These are phyloP conservation scores for Spinacia oleracea DNA, from an alignment of 179 eudicot genomes.

Conservation along the genomic window DNA sequence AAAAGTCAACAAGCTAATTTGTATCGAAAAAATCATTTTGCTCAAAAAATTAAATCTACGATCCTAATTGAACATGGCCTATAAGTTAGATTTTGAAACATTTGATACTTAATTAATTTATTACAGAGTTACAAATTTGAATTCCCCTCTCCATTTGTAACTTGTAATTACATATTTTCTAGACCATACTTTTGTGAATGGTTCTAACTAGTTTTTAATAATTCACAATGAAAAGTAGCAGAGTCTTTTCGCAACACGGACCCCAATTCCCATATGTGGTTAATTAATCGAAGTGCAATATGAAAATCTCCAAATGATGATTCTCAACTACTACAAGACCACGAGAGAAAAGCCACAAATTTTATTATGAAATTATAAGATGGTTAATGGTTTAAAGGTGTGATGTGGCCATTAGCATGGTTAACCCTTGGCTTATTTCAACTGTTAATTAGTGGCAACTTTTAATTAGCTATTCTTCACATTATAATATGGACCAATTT, in stretches of 20 bases:
- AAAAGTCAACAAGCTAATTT: no score
- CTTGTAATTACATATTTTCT: no score
- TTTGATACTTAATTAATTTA: no score
- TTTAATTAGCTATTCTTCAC: not conserved
- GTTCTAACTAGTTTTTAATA: no score
- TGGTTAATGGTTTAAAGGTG: not conserved
- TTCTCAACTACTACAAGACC: slow-evolving; percentile 8
- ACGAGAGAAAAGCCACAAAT: slow-evolving; percentile 1
- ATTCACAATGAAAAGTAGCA: not conserved
- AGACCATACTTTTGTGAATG: no score
- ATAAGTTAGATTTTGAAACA: no score
- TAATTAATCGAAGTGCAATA: slow-evolving; percentile 10
- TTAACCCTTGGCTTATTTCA: not conserved
- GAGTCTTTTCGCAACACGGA: not conserved
- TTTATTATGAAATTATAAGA: not conserved
- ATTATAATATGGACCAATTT: not conserved
- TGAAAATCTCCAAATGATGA: not conserved
- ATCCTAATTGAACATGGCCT: no score
- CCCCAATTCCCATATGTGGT: slow-evolving; percentile 2
- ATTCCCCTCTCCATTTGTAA: no score
- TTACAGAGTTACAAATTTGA: no score
- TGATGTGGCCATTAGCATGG: not conserved
- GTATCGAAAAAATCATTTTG: no score
- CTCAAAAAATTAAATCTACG: no score
- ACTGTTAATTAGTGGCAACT: not conserved